Evolutionary conservation across 345 rosid genomes (phyloP).

Genomic region (Eucalyptus pumila): DNA sequence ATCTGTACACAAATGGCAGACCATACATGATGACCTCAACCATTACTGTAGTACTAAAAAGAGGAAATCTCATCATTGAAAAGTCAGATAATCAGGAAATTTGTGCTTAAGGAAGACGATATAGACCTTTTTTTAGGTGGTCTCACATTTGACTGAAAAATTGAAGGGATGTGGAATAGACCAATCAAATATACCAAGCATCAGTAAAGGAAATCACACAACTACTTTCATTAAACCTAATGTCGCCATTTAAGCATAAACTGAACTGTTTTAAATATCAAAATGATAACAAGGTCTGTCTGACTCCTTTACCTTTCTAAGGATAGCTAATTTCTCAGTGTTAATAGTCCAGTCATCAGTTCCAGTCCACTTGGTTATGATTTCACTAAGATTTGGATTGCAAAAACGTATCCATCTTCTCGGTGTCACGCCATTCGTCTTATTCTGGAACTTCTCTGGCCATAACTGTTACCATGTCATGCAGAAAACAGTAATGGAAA

Average conservation of each 20-base stretch:
- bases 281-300: background rate
- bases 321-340: conserved; percentile 17
- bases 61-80: background rate
- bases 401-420: conserved; percentile 47
- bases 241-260: background rate
- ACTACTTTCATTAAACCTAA: background rate
- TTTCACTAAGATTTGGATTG: conserved; percentile 28
- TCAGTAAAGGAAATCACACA: background rate
- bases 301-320: conserved; percentile 8
- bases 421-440: conserved; percentile 49
- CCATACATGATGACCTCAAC: background rate
- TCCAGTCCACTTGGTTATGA: conserved; percentile 38
- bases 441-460: conserved; percentile 46
- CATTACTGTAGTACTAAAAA: background rate
- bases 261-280: background rate
- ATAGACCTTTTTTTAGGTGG: background rate
- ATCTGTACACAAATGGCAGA: background rate
- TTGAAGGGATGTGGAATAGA: background rate
- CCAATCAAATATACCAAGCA: background rate
- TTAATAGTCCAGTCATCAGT: conserved; percentile 30
- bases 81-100: background rate
- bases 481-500: background rate
- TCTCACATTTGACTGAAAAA: background rate
- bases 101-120: background rate
- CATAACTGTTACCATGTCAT: conserved; percentile 19